Evolutionary conservation across 306 rosid genomes (phyloP), one percentile per base, ranked within the genome.

Genomic region (Dryas drummondii): DNA sequence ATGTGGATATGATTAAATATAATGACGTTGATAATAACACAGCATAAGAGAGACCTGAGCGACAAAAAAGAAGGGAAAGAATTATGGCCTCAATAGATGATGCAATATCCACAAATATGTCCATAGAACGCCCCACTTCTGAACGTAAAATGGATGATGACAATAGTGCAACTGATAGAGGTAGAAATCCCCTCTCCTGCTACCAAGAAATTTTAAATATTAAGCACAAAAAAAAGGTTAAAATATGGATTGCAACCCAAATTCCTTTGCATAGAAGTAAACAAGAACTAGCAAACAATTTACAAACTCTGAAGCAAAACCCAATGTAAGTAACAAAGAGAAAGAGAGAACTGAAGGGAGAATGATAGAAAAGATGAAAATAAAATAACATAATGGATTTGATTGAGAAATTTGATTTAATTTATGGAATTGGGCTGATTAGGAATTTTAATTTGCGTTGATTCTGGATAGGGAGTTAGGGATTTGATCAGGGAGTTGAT

Each of bases 151-250:
- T 52, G 68, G 97, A 78, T 58, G 97, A 90, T 58, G 99, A 88
- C 82, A 94, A 73, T 78, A 94, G 72, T 48, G 99, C 99, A 78
- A 97, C 90, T 76, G 97, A 90, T 74, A 94, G 87, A 70, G 99
- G 90, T 52, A 94, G 93, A 89, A 94, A 92, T 42, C 97, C 99
- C 81, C 96, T 83, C 84, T 94, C 99, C 99, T 94, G 94, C 80
- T 48, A 69, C 74, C 81, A 76, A 68, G 47, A 73, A 49, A 79
- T 55, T 62, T 19, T 14, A 62, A 71, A 68, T 50, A 76, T 70
- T 55, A 60, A 44, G 68, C 70, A 11, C 14, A 32, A 17, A 19
- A 45, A 32, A 58, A 22, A 7, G 27, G 27, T 11, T 10, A 45
- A 40, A 63, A 71, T 13, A 50, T 22, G 13, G 12, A 57, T 52